These are phyloP conservation scores for Penicillium arizonense DNA, from an alignment of 495 filamentous ascomycete genomes.

Conservation along the genomic window DNA sequence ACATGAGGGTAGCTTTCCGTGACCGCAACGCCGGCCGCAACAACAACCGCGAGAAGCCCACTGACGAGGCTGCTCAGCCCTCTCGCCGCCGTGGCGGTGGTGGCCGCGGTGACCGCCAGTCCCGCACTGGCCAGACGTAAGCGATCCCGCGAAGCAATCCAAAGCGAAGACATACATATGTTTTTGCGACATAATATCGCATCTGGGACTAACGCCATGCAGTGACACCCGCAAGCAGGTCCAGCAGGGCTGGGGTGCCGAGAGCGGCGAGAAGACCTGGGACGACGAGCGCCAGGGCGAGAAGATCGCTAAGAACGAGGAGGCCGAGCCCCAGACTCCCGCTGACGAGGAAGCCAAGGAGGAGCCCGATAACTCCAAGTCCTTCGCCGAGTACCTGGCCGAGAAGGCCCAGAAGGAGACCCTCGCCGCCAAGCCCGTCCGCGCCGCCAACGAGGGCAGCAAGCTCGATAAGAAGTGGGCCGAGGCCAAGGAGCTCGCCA, in stretches of 20 bases:
- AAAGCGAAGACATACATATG: too few relatives aligned
- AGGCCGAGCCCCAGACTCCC: constrained; percentile 57
- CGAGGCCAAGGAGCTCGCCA: constrained; percentile 71
- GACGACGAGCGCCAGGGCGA: constrained; percentile 87
- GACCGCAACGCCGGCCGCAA: constrained; percentile 80
- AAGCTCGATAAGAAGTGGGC: constrained; percentile 90
- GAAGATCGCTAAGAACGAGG: constrained; percentile 78
- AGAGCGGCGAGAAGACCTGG: constrained; percentile 74
- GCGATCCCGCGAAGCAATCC: constrained; percentile 15
- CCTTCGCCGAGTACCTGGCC: constrained; percentile 82
- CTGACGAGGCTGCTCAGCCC: constrained; percentile 64
- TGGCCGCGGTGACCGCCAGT: constrained; percentile 77
- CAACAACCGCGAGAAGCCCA: constrained; percentile 79
- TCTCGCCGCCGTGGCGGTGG: constrained; percentile 52
- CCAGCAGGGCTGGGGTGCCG: constrained; percentile 84
- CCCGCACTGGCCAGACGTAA: constrained; percentile 70
- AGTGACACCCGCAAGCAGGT: constrained; percentile 93
- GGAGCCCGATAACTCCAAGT: constrained; percentile 83
- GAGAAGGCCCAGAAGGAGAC: constrained; percentile 79
- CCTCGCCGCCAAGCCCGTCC: constrained; percentile 69
- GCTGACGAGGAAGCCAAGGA: constrained; percentile 52
- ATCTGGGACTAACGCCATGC: background rate
- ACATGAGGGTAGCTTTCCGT: constrained; percentile 67
- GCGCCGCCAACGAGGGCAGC: constrained; percentile 87
- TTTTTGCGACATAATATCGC: too few relatives aligned